Evolutionary conservation across 352 stramenopile genomes (phyloP).

Genomic region (Phytopythium mirpurense): DNA sequence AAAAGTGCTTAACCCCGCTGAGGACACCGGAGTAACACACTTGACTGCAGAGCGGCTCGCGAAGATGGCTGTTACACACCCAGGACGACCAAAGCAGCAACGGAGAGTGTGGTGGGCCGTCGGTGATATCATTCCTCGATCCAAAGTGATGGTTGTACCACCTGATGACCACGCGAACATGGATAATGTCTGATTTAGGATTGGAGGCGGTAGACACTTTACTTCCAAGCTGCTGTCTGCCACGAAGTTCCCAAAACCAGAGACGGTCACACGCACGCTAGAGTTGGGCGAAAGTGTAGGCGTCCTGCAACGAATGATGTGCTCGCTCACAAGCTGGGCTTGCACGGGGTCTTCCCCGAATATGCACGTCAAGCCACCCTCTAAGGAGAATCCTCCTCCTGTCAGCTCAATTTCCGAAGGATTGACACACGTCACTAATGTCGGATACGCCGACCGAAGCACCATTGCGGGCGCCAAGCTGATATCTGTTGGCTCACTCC

Average conservation of each 20-base stretch:
- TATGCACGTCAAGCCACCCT: conserved; percentile 25
- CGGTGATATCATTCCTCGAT: neutral
- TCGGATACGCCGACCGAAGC: conserved; percentile 9
- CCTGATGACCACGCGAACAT: conserved; percentile 11
- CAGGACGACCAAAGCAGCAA: conserved; percentile 24
- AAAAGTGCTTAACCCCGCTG: conserved; percentile 8
- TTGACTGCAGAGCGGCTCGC: conserved; percentile 11
- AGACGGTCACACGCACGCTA: conserved; percentile 21
- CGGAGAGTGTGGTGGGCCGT: neutral
- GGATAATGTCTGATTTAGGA: conserved; percentile 14
- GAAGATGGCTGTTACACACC: conserved; percentile 14
- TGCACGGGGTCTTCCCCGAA: conserved; percentile 26
- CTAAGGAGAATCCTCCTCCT: conserved; percentile 31
- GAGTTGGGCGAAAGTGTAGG: conserved; percentile 16
- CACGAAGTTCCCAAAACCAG: conserved; percentile 24
- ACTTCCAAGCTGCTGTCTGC: conserved; percentile 12
- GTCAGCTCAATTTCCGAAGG: conserved; percentile 16
- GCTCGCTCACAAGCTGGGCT: conserved; percentile 24
- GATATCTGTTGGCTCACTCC: conserved; percentile 16
- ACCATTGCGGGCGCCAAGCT: conserved; percentile 16
- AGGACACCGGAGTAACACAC: conserved; percentile 17
- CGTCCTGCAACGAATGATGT: conserved; percentile 19
- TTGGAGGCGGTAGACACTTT: conserved; percentile 14
- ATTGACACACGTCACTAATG: conserved; percentile 11
- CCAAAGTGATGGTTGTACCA: conserved; percentile 12